Percentiles rank a stretch among this genome's conserved stretches.
These are phyloP conservation scores for Camellia lanceoleosa DNA, from an alignment of 148 eudicot genomes.

Conservation along the genomic window DNA sequence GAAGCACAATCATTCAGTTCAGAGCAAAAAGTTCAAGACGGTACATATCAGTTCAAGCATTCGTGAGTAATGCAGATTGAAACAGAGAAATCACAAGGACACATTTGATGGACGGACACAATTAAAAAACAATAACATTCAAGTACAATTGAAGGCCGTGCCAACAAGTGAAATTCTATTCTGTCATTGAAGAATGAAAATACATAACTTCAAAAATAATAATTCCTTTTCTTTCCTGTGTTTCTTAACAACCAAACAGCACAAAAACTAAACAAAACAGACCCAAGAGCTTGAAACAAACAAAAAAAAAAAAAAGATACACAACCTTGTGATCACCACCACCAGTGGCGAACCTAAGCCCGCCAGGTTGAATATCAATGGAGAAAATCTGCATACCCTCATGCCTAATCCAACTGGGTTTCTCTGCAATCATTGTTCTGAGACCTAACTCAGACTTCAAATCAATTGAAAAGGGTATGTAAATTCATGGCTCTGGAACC, in stretches of 20 bases:
- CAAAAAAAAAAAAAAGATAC: not conserved
- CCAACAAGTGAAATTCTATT: not conserved
- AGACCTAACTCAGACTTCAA: not conserved
- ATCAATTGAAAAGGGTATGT: constrained; percentile 7
- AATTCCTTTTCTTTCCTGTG: not conserved
- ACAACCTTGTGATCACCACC: constrained; percentile 98
- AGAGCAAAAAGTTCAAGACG: not conserved
- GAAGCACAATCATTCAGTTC: not conserved
- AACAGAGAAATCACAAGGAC: not conserved
- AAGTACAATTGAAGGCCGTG: not conserved
- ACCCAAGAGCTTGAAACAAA: not conserved
- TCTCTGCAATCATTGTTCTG: constrained; percentile 76
- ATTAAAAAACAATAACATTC: not conserved
- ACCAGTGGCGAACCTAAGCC: constrained; percentile 88
- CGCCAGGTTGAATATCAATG: constrained; percentile 94
- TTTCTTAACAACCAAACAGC: not conserved
- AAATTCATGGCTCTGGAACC: not conserved
- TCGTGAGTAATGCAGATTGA: not conserved
- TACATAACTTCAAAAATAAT: not conserved
- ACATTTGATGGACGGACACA: not conserved
- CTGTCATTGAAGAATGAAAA: not conserved
- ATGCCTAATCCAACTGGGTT: constrained; percentile 89
- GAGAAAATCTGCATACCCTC: constrained; percentile 93
- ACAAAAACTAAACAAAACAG: not conserved
- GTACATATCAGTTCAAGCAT: constrained; percentile 1